These are phyloP conservation scores for Pachysandra terminalis DNA, from an alignment of 164 flowering plant genomes.

Conservation along the genomic window DNA sequence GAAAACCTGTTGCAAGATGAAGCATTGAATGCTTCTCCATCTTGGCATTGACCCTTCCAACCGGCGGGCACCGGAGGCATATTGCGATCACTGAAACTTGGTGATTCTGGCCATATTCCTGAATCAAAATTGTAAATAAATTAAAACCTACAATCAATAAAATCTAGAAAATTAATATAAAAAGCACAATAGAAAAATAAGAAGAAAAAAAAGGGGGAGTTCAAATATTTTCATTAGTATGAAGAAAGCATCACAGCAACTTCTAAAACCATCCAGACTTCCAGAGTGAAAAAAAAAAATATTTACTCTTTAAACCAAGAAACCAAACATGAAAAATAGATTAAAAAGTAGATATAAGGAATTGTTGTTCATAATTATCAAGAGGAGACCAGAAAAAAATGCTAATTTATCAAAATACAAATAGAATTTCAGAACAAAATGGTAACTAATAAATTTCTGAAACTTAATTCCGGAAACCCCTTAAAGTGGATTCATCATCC, in stretches of 20 bases:
- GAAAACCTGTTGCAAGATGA: conserved; percentile 79
- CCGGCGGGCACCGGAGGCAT: conserved; percentile 75
- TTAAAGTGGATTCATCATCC: neutral
- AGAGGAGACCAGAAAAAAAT: neutral
- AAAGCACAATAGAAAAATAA: too few species aligned
- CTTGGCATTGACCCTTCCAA: conserved; percentile 73
- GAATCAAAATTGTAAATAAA: conserved; percentile 13
- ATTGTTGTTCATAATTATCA: neutral
- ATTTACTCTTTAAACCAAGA: too few species aligned
- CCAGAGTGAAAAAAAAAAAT: too few species aligned
- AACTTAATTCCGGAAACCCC: neutral
- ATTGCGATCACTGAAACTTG: conserved; percentile 58
- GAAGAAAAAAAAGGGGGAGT: too few species aligned
- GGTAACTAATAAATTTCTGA: neutral
- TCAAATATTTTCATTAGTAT: too few species aligned
- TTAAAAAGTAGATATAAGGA: neutral
- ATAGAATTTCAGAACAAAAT: neutral
- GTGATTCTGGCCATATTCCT: conserved; percentile 93
- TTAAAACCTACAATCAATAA: neutral
- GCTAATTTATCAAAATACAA: neutral
- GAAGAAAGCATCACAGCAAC: too few species aligned
- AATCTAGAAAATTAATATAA: neutral
- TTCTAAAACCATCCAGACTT: too few species aligned
- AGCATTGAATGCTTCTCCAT: conserved; percentile 68
- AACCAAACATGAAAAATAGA: too few species aligned